Evolutionary conservation across 495 filamentous ascomycete genomes (phyloP), one percentile per base, ranked within the genome.

Genomic region (Pyrenopolyporus hunteri): DNA sequence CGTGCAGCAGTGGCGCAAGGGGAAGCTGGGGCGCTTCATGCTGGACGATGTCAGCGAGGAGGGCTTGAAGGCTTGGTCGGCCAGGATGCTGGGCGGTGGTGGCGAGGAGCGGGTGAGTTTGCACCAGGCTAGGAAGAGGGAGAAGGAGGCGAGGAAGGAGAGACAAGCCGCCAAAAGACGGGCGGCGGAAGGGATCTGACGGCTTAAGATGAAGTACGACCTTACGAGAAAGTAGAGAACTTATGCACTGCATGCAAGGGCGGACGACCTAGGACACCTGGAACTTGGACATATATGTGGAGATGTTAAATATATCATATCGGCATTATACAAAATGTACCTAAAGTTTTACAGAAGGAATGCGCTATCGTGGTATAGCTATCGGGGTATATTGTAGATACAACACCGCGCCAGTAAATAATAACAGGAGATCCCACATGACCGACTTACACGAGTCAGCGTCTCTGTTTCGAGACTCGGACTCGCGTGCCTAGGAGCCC

Each of bases 1-100:
- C 40, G 82, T 98, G 1, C 87, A 91, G 74, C 84, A 88, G 70
- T 98, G 91, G 88, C 81, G 95, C 46, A 77, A 78, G 14, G 95
- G 94, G 1, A 73, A 81, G 29, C 67, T 97, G 42, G 94, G 92
- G 5, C 79, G 77, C 40, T 93, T 96, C 61, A 68, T 93, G 19
- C 77, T 98, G 7, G 94, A 98, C 71, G 84, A 91, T 52, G 77
- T 98, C 2, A 81, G 77, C 25, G 80, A 79, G 29, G 85, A 87
- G 55, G 75, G 77, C 58, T 72, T 83, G 52, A 63, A 68, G 36
- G 70, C 69, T n/a, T 32, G 44, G 46, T 8, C 22, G 11, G 13
- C 14, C 35, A 50, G 31, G 26, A 42, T 17, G 19, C 20, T 36
- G 31, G 75, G 70, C 39, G 73, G 76, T 29, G 64, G 74, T 36